Evolutionary conservation across 768 basidiomycete species (phyloP).

Genomic region (Leccinum subtestaceum): DNA sequence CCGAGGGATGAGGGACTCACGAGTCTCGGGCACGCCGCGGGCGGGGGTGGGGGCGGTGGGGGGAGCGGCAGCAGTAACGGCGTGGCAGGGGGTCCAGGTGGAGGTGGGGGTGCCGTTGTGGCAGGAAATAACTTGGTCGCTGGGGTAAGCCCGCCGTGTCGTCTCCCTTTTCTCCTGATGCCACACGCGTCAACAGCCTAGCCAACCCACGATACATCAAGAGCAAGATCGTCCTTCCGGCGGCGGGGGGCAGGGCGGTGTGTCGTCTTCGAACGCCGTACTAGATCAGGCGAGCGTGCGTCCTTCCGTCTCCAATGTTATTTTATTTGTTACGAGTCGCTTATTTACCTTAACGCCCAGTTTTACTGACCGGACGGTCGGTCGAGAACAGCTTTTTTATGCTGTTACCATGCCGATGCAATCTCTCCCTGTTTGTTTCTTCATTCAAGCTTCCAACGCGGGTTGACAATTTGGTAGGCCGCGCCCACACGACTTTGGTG

Average conservation of each 20-base stretch:
- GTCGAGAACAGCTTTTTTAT: slow-evolving; percentile 2
- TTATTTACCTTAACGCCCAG: slow-evolving; percentile 8
- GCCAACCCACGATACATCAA: slow-evolving; percentile 23
- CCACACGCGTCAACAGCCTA: slow-evolving; percentile 13
- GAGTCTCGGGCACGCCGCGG: slow-evolving; percentile 17
- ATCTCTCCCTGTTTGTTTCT: background rate
- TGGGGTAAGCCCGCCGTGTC: slow-evolving; percentile 21
- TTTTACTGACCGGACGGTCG: slow-evolving; percentile 21
- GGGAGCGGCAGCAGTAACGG: background rate
- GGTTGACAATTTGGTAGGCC: background rate
- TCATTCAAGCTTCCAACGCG: background rate
- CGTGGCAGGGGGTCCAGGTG: background rate
- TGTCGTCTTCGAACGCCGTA: slow-evolving; percentile 21
- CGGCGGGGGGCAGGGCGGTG: slow-evolving; percentile 15
- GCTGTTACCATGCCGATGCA: slow-evolving; percentile 5
- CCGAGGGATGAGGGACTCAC: slow-evolving; percentile 68
- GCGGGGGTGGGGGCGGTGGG: background rate
- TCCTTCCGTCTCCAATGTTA: background rate
- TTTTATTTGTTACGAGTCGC: background rate
- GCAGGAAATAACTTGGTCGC: slow-evolving; percentile 19
- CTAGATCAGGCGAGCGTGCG: slow-evolving; percentile 24
- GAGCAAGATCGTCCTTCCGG: slow-evolving; percentile 25
- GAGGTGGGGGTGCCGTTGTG: background rate
- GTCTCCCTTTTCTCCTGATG: background rate
- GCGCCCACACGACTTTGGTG: background rate